These are phyloP conservation scores for Cordyceps farinosa DNA, from an alignment of 2,329 filamentous ascomycete genomes.

Conservation along the genomic window DNA sequence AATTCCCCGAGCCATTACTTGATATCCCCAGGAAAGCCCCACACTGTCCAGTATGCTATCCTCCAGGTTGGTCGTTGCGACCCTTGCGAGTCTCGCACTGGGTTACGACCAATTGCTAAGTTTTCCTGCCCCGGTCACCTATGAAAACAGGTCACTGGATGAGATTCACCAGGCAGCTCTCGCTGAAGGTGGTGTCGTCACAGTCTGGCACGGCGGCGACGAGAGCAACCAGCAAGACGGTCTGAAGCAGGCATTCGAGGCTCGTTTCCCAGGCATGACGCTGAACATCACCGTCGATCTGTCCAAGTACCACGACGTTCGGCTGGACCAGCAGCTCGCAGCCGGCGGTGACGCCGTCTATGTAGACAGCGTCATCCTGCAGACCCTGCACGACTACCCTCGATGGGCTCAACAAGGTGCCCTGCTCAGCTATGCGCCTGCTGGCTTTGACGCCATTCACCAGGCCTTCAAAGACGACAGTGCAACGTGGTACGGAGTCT, in stretches of 20 bases:
- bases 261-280: conserved; percentile 45
- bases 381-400: conserved; percentile 50
- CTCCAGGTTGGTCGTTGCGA: not conserved
- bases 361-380: conserved; percentile 46
- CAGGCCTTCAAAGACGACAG: conserved; percentile 41
- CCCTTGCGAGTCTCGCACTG: not conserved
- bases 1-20: no score
- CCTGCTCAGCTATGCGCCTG: conserved; percentile 47
- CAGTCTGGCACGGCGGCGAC: conserved; percentile 48
- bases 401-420: conserved; percentile 47
- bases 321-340: conserved; percentile 44
- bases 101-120: not conserved
- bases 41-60: not conserved
- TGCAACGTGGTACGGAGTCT: conserved; percentile 40
- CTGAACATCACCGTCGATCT: conserved; percentile 53
- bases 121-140: conserved; percentile 24
- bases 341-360: conserved; percentile 29
- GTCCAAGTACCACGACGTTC: conserved; percentile 51
- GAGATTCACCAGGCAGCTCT: conserved; percentile 48
- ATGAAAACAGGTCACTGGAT: conserved; percentile 46
- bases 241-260: conserved; percentile 43
- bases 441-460: conserved; percentile 42
- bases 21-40: no score
- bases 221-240: conserved; percentile 37
- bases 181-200: conserved; percentile 43